Evolutionary conservation across 805 yeast genomes (phyloP).

Genomic region (Candida montana): DNA sequence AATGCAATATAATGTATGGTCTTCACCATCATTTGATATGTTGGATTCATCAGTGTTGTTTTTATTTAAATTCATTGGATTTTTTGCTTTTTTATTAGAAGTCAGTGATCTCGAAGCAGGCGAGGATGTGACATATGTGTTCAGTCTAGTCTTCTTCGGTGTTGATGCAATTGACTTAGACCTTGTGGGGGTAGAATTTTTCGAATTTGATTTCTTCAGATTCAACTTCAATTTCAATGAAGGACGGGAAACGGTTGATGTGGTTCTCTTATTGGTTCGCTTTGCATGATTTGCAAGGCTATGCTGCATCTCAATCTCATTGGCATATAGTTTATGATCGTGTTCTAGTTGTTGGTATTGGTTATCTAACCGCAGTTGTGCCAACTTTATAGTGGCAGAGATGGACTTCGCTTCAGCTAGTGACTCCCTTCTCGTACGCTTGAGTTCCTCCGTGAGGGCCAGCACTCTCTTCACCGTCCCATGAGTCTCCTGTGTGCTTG

Average conservation of each 20-base stretch:
- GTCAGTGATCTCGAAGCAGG: neutral
- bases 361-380: slow-evolving; percentile 18
- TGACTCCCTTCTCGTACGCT: slow-evolving; percentile 25
- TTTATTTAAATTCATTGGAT: neutral
- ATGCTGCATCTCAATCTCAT: slow-evolving; percentile 19
- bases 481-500: neutral
- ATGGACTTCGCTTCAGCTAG: slow-evolving; percentile 26
- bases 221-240: slow-evolving; percentile 14
- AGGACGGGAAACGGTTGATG: slow-evolving; percentile 8
- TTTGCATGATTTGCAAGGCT: slow-evolving; percentile 14
- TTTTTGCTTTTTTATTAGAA: neutral
- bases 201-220: neutral
- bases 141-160: slow-evolving; percentile 1
- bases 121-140: neutral
- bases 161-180: neutral
- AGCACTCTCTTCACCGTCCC: neutral
- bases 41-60: neutral
- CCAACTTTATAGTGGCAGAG: slow-evolving; percentile 18
- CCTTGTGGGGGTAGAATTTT: neutral
- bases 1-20: slow-evolving; percentile 35
- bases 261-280: slow-evolving; percentile 17
- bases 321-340: slow-evolving; percentile 22
- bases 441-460: slow-evolving; percentile 10
- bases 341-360: slow-evolving; percentile 23
- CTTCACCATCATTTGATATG: slow-evolving; percentile 11